Evolutionary conservation across 2,329 filamentous ascomycete genomes (phyloP), one percentile per base, ranked within the genome.

Genomic region (Ambrosiella beaveri): DNA sequence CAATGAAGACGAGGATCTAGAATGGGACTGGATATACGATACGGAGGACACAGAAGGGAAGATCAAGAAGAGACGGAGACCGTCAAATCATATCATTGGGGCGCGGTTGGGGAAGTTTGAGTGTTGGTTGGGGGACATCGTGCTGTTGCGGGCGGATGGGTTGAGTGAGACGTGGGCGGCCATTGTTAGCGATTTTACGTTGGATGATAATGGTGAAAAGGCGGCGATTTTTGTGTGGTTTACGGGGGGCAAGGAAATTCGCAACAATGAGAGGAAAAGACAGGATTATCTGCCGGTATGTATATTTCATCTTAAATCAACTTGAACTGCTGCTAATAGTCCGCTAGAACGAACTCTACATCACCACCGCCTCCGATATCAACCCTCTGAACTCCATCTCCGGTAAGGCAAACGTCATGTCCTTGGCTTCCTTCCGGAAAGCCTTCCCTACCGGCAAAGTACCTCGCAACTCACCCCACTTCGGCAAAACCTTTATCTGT

Each of bases 221-320:
- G 82, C 84, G 35, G 91, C 86, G 58, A 86, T 85, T 62, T 93
- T 98, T 66, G 84, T 96, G 77, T 98, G 93, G 93, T 96, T 98
- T 67, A 89, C 87, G 0, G 88, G 87, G 0, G 86, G 95, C 65
- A 86, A 85, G 65, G 91, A 97, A 70, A 88, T 96, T 61, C 80
- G 84, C 36, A 93, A 87, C 65, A 85, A 84, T 66, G 79, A 81
- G 59, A 91, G 87, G 71, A 95, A 93, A 71, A 77, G 88, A 65
- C 77, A 74, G 11, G 93, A 98, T 70, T 88, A 81, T 60, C 69
- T 94, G 56, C 80, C 80, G 66, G 81, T 86, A 72, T 59, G 71
- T 64, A 27, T 11, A 17, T 7, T n/a, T 15, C 11, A 11, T 6
- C 49, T n/a, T 35, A 6, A 54, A 15, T 4, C 38, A 39, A 51